Conservation (phyloP, 371 early-diverging fungal species). For the Coemansia sp. region DNA sequence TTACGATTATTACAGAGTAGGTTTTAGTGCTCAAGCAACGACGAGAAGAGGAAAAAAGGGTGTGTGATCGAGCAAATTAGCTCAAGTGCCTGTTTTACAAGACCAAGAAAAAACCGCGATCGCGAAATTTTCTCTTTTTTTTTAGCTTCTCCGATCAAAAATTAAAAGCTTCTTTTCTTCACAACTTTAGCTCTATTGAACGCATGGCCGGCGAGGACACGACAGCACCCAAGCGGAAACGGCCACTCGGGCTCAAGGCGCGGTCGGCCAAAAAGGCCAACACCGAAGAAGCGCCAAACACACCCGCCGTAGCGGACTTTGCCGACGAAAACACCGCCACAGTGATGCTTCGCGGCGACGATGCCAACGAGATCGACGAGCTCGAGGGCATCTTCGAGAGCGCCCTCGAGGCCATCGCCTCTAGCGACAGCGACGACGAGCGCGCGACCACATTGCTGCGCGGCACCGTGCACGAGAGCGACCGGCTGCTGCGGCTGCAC, state of each 20-base stretch:
- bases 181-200: background rate
- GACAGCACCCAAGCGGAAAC: conserved; percentile 35
- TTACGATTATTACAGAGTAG: no score
- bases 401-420: conserved; percentile 25
- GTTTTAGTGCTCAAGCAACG: no score
- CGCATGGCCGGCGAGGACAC: conserved; percentile 11
- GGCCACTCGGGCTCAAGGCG: conserved; percentile 48
- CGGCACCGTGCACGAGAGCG: conserved; percentile 52
- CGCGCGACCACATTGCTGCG: conserved; percentile 38
- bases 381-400: conserved; percentile 49
- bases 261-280: conserved; percentile 42
- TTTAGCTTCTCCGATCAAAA: no score
- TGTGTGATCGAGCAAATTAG: no score
- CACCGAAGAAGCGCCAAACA: conserved; percentile 2
- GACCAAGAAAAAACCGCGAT: no score
- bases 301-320: conserved; percentile 38
- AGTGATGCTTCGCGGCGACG: conserved; percentile 47
- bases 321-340: conserved; percentile 48
- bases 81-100: no score
- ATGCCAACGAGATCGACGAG: conserved; percentile 45
- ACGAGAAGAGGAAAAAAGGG: no score
- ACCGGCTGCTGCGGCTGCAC: conserved; percentile 40
- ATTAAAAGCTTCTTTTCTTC: background rate
- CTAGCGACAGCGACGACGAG: conserved; percentile 14
- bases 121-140: no score